These are phyloP conservation scores for Candida boleticola DNA, from an alignment of 805 yeast species.

Conservation along the genomic window DNA sequence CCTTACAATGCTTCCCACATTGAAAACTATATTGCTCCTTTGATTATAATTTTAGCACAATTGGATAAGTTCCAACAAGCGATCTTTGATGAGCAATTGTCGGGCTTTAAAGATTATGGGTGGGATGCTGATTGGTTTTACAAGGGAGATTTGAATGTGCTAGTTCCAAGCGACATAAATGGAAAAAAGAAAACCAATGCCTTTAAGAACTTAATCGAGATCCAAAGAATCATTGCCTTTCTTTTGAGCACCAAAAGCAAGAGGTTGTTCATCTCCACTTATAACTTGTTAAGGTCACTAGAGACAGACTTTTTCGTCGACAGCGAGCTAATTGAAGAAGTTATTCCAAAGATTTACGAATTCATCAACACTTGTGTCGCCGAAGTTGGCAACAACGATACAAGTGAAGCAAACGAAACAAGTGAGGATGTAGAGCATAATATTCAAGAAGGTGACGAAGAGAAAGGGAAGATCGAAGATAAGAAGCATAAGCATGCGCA, in stretches of 20 bases:
- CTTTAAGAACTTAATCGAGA: conserved; percentile 15
- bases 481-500: conserved; percentile 8
- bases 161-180: conserved; percentile 7
- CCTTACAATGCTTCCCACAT: not conserved
- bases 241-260: conserved; percentile 13
- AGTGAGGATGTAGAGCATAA: no score
- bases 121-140: conserved; percentile 18
- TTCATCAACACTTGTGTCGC: conserved; percentile 5
- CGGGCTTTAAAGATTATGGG: conserved; percentile 11
- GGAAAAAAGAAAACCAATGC: conserved; percentile 5
- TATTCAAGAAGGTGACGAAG: not conserved
- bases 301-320: not conserved
- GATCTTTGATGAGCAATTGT: conserved; percentile 10
- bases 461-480: not conserved
- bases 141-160: conserved; percentile 7
- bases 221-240: conserved; percentile 25
- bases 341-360: conserved; percentile 16
- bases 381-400: not conserved
- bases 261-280: conserved; percentile 22
- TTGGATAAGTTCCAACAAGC: conserved; percentile 16
- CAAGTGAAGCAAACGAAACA: not conserved
- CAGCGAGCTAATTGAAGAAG: conserved; percentile 17
- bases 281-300: conserved; percentile 11
- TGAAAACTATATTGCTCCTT: conserved; percentile 28
- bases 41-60: conserved; percentile 27